phyloP scores from a whole-genome alignment of 1,284 basidiomycete species.

The Cryptococcus sp. region DNA sequence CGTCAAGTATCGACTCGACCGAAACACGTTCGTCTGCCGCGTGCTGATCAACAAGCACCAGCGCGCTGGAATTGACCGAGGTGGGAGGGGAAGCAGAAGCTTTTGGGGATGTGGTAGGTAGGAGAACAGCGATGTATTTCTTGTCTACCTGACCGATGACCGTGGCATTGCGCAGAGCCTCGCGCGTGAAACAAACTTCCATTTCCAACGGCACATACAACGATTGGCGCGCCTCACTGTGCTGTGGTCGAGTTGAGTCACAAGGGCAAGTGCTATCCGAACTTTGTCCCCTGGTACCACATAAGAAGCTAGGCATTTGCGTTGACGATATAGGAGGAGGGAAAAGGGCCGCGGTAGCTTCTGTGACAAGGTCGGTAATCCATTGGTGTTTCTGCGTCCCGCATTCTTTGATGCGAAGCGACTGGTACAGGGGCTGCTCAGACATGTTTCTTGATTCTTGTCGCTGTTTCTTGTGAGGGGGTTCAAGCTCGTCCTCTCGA shows the following conservation, averaged over 20 bases:
- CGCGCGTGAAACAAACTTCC: slow-evolving; percentile 38
- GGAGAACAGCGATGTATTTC: slow-evolving; percentile 80
- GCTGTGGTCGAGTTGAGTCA: background rate
- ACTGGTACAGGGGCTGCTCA: background rate
- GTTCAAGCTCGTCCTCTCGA: background rate
- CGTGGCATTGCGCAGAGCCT: slow-evolving; percentile 59
- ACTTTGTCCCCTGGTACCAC: background rate
- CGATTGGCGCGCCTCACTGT: background rate
- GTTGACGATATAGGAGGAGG: slow-evolving; percentile 2
- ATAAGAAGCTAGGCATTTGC: background rate
- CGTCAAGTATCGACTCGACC: slow-evolving; percentile 76
- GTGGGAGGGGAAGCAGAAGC: background rate
- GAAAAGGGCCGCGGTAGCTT: slow-evolving; percentile 16
- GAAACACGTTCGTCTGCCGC: slow-evolving; percentile 90
- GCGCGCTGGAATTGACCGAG: slow-evolving; percentile 31
- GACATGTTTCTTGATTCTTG: background rate
- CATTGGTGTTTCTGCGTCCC: slow-evolving; percentile 18
- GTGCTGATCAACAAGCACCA: slow-evolving; percentile 90
- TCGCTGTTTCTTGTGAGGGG: slow-evolving; percentile 3
- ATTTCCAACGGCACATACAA: background rate
- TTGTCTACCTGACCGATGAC: slow-evolving; percentile 80
- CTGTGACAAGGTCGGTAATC: slow-evolving; percentile 25
- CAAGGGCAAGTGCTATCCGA: background rate
- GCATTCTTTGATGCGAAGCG: slow-evolving; percentile 2
- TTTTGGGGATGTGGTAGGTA: slow-evolving; percentile 6